These are phyloP conservation scores for Calonectria hongkongensis DNA, from an alignment of 2,329 filamentous ascomycete species.

Conservation along the genomic window DNA sequence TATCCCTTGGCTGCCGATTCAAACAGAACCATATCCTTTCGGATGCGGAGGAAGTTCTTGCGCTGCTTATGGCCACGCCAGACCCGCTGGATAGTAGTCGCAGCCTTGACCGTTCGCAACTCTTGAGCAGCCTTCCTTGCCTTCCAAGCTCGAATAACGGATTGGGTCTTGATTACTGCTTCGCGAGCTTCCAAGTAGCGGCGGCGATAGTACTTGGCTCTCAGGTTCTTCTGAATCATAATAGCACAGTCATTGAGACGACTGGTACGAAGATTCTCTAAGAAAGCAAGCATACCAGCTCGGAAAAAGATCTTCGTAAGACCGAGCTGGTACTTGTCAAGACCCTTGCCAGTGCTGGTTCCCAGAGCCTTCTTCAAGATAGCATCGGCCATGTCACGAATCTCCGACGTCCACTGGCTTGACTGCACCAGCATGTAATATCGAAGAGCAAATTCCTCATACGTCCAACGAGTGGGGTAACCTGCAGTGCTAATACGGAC, in stretches of 20 bases:
- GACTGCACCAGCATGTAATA: constrained; percentile 99
- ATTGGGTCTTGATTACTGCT: constrained; percentile 87
- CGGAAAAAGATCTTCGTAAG: constrained; percentile 99
- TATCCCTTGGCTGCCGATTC: constrained; percentile 95
- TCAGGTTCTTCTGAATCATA: constrained; percentile 99
- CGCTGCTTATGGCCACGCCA: constrained; percentile 96
- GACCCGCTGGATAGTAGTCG: constrained; percentile 94
- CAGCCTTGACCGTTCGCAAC: constrained; percentile 87
- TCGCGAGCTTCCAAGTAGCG: constrained; percentile 91
- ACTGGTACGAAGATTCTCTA: constrained; percentile 94
- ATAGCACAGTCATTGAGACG: constrained; percentile 95
- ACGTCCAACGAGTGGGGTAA: constrained; percentile 98
- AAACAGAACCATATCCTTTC: constrained; percentile 89
- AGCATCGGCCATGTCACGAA: constrained; percentile 93
- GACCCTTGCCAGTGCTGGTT: constrained; percentile 81
- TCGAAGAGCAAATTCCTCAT: constrained; percentile 96
- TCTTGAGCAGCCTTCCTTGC: constrained; percentile 87
- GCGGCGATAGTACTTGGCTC: constrained; percentile 94
- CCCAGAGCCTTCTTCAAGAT: constrained; percentile 93
- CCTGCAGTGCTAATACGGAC: constrained; percentile 98
- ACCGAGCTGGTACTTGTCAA: constrained; percentile 98
- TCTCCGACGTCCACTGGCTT: constrained; percentile 92
- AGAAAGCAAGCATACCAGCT: constrained; percentile 97
- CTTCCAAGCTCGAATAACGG: constrained; percentile 84
- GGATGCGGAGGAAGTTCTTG: constrained; percentile 85